Percentiles rank a stretch among this genome's conserved stretches.
Evolutionary conservation across 1,139 yeast genomes (phyloP).

Genomic region (Eremothecium cymbalariae): DNA sequence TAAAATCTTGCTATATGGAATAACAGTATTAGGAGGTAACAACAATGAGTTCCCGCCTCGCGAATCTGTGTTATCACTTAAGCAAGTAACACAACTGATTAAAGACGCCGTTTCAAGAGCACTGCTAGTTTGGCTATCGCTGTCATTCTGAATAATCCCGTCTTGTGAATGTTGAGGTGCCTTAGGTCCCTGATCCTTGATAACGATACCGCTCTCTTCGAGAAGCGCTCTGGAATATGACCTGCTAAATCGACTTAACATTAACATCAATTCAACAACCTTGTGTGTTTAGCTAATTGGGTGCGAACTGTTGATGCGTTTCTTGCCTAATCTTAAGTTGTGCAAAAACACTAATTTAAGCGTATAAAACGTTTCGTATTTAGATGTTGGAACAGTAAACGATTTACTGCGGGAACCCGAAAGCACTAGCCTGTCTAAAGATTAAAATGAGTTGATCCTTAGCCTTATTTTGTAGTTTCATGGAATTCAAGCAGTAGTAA

Average conservation of each 20-base stretch:
- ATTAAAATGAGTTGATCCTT: too few relatives aligned
- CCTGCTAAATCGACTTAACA: slow-evolving; percentile 3
- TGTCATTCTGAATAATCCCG: neutral
- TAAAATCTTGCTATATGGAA: slow-evolving; percentile 29
- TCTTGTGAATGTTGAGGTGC: neutral
- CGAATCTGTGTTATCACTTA: slow-evolving; percentile 21
- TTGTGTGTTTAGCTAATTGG: too few relatives aligned
- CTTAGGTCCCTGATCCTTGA: slow-evolving; percentile 7
- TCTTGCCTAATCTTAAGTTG: too few relatives aligned
- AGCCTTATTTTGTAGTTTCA: too few relatives aligned
- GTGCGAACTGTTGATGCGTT: too few relatives aligned
- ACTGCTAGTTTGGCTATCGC: slow-evolving; percentile 11
- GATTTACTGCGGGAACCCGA: too few relatives aligned
- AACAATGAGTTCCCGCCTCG: slow-evolving; percentile 15
- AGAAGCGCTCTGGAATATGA: slow-evolving; percentile 8
- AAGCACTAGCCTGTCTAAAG: too few relatives aligned
- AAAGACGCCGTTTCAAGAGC: slow-evolving; percentile 28
- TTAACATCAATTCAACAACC: too few relatives aligned
- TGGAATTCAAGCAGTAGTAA: too few relatives aligned
- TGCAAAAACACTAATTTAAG: too few relatives aligned
- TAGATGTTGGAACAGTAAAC: too few relatives aligned
- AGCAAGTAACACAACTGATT: slow-evolving; percentile 30
- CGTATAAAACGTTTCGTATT: too few relatives aligned
- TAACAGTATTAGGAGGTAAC: slow-evolving; percentile 28
- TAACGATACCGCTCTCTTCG: slow-evolving; percentile 9